These are phyloP conservation scores for Betula pendula DNA, from an alignment of 306 rosid genomes.

Conservation along the genomic window DNA sequence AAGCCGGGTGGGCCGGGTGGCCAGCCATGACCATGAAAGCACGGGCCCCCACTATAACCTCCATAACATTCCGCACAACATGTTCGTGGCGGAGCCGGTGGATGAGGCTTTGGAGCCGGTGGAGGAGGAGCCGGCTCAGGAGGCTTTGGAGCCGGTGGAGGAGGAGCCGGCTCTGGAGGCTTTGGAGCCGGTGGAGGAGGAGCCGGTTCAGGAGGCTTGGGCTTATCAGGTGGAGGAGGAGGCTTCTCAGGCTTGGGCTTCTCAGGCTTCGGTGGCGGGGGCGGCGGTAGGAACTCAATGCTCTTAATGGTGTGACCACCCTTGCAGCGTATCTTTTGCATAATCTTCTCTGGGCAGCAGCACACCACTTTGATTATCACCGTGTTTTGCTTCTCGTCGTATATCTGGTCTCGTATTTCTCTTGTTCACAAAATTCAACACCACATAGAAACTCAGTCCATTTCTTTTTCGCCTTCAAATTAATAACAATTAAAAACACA, in stretches of 20 bases:
- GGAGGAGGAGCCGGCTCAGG: slow-evolving; percentile 15
- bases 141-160: not conserved
- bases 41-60: slow-evolving; percentile 44
- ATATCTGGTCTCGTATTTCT: slow-evolving; percentile 81
- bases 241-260: slow-evolving; percentile 5
- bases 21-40: slow-evolving; percentile 22
- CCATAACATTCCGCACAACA: slow-evolving; percentile 30
- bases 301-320: slow-evolving; percentile 57
- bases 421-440: slow-evolving; percentile 44
- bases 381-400: slow-evolving; percentile 50
- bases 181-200: not conserved
- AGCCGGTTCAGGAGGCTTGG: not conserved
- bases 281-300: slow-evolving; percentile 61
- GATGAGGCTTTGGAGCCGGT: not conserved
- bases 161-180: not conserved
- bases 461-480: not conserved
- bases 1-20: too few relatives aligned
- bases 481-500: too few relatives aligned
- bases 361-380: slow-evolving; percentile 71
- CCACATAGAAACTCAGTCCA: slow-evolving; percentile 36
- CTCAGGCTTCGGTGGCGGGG: slow-evolving; percentile 24
- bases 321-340: slow-evolving; percentile 56
- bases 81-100: slow-evolving; percentile 15
- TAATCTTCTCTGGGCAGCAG: slow-evolving; percentile 72
- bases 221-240: not conserved